Base-by-base conservation (phyloP, 2,329 filamentous ascomycete genomes). In the Epichloe baconii region DNA sequence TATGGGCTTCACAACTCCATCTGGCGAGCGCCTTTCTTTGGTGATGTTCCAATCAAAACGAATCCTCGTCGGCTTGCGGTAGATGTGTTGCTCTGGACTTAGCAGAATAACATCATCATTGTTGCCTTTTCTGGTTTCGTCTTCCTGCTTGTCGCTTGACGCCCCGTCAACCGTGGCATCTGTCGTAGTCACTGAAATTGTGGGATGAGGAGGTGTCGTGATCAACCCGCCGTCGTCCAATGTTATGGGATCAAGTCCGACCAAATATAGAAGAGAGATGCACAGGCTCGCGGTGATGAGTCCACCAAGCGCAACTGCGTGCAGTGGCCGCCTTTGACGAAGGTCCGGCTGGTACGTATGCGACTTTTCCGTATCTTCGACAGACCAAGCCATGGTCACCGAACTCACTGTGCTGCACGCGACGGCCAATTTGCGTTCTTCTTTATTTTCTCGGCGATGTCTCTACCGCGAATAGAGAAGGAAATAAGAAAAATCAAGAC, bases 1-100 rank as follows among this genome's bases (percentile, higher is more conserved):
- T 3, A 77, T 65, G 0, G 58, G 55, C 55, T 76, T 76, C n/a
- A 62, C 54, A 1, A 78, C 75, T 0, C 76, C 75, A 57, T 79
- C 74, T 5, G 73, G 72, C 3, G 65, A 63, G n/a, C 64, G 59
- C 31, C 58, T 37, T 1, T 56, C 66, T 17, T 64, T 62, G 2
- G 66, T 71, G 15, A 76, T 63, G 14, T 60, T 66, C 71, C 71
- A 76, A 11, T 41, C 23, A 10, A 59, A 49, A 64, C 53, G 31
- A 67, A 58, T 36, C 59, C 58, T n/a, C 64, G 60, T 57, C 1
- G 68, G 52, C 2, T 55, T 47, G 14, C 73, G 67, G 42, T 60
- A 59, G 4, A 66, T 53, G 58, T 76, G 71, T 17, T 70, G 58
- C 40, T 72, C 59, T 1, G 73, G 72, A 54, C 71, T 69, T 10